These are phyloP conservation scores for Paulownia fortunei DNA, from an alignment of 257 asterid genomes.

Conservation along the genomic window DNA sequence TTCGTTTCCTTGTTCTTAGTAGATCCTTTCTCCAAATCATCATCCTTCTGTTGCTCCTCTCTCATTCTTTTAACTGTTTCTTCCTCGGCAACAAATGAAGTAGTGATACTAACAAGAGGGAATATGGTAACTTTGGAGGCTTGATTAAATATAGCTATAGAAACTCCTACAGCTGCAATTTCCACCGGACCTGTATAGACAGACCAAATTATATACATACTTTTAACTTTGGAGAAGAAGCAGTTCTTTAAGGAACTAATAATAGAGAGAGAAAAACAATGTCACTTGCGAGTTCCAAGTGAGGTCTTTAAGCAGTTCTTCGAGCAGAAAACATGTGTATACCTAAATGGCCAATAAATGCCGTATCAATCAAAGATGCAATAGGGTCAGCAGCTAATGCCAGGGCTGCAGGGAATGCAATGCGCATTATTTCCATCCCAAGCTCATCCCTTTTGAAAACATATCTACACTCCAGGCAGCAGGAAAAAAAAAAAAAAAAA, in stretches of 20 bases:
- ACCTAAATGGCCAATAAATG: conserved; percentile 92
- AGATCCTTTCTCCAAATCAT: conserved; percentile 39
- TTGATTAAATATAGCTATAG: conserved; percentile 88
- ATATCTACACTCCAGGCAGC: conserved; percentile 33
- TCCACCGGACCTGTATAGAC: conserved; percentile 69
- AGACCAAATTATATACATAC: no score
- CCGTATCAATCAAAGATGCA: conserved; percentile 89
- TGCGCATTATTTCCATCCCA: conserved; percentile 71
- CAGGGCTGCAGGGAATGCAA: conserved; percentile 92
- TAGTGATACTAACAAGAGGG: conserved; percentile 91
- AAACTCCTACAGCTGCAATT: conserved; percentile 89
- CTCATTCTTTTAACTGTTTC: conserved; percentile 57
- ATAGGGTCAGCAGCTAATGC: conserved; percentile 98
- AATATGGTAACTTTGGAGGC: conserved; percentile 86
- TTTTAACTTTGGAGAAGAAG: no score
- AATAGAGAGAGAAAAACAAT: no score
- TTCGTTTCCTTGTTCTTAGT: neutral
- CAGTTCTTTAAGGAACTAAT: no score
- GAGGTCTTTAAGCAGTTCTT: no score
- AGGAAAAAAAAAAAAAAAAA: neutral
- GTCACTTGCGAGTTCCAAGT: no score
- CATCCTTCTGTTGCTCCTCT: conserved; percentile 25
- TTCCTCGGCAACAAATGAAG: conserved; percentile 96
- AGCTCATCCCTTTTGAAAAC: conserved; percentile 75
- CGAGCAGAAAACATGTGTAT: no score